A percentile compares a stretch with the other conserved stretches of the same genome.
These are phyloP conservation scores for Coriaria nepalensis DNA, from an alignment of 306 rosid species.

Conservation along the genomic window DNA sequence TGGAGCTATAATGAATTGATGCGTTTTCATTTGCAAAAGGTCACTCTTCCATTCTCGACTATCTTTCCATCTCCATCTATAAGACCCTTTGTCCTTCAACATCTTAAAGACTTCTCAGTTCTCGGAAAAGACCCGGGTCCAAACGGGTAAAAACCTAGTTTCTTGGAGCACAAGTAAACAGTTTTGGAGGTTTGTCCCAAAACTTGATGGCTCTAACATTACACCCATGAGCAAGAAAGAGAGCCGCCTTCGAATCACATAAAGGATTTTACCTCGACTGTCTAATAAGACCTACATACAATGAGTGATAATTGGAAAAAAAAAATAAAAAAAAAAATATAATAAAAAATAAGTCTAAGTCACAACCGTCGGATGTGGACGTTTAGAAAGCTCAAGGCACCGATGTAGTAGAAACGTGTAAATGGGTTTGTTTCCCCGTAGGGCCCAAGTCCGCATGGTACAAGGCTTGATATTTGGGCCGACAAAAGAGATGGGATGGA, in stretches of 20 bases:
- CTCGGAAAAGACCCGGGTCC: constrained; percentile 60
- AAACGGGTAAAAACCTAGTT: constrained; percentile 52
- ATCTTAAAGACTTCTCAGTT: constrained; percentile 47
- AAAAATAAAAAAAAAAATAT: no score
- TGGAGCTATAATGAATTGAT: no score
- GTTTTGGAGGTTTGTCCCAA: constrained; percentile 63
- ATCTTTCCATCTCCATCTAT: constrained; percentile 62
- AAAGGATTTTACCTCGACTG: no score
- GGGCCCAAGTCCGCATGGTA: constrained; percentile 18
- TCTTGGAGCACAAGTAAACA: no score
- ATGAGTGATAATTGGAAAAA: no score
- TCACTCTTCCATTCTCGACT: constrained; percentile 64
- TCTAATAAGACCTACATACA: no score
- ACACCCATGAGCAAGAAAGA: constrained; percentile 93
- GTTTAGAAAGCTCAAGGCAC: no score
- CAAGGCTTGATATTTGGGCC: constrained; percentile 2
- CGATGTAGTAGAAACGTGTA: no score
- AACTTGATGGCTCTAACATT: constrained; percentile 56
- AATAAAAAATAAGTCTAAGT: no score
- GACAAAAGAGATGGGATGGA: constrained; percentile 2
- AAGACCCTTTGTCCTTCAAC: constrained; percentile 45
- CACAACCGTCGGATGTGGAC: no score
- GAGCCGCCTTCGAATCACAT: constrained; percentile 54
- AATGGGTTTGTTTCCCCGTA: constrained; percentile 33
- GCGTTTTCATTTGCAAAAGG: no score